A percentile compares a stretch with the other conserved stretches of the same genome.
phyloP scores from a whole-genome alignment of 202 grass and related monocot species.

The Bolboschoenoplectus hybrid region DNA sequence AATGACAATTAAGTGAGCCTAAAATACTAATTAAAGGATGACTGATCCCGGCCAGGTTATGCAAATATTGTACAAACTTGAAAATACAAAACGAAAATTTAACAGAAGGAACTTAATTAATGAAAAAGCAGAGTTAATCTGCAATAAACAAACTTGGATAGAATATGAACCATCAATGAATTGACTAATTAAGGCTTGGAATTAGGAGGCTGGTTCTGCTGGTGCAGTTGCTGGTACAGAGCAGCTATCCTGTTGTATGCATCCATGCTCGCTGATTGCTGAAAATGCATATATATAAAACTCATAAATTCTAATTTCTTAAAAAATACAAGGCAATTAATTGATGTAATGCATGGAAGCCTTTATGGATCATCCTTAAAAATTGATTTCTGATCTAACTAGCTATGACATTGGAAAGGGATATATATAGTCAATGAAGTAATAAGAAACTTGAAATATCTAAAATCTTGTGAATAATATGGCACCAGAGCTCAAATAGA shows the following conservation, averaged over 20 bases:
- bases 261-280: conserved; percentile 62
- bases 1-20: not conserved
- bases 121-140: not conserved
- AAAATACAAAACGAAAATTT: not conserved
- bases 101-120: conserved; percentile 5
- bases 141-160: not conserved
- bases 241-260: conserved; percentile 70
- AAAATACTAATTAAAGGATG: not conserved
- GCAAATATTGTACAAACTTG: conserved; percentile 15
- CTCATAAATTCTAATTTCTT: not conserved
- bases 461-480: no score
- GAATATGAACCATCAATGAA: conserved; percentile 3
- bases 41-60: not conserved
- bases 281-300: conserved; percentile 25
- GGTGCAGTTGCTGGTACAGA: conserved; percentile 60
- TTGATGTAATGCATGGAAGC: not conserved
- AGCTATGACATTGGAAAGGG: not conserved
- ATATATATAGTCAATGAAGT: not conserved
- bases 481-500: not conserved
- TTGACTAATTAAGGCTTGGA: conserved; percentile 45
- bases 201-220: conserved; percentile 45
- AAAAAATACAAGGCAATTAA: not conserved
- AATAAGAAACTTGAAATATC: no score
- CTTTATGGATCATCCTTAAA: not conserved
- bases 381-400: not conserved